A percentile compares a stretch with the other conserved stretches of the same genome.
Evolutionary conservation across 176 grass and related monocot genomes (phyloP).

Genomic region (Tuctoria greenei): DNA sequence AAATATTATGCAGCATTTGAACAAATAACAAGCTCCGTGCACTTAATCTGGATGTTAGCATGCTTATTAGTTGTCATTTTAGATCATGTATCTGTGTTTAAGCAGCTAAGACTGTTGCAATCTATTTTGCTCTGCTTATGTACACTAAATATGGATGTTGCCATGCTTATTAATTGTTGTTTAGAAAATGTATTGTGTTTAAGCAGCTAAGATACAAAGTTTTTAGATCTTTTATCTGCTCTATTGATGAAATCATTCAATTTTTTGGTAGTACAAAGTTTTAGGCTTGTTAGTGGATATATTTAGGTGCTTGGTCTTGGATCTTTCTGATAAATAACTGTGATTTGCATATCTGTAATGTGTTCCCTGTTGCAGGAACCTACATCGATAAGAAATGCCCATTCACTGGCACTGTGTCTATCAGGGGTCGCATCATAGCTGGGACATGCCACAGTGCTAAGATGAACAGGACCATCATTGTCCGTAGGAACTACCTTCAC

Average conservation of each 20-base stretch:
- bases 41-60: not conserved
- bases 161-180: not conserved
- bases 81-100: not conserved
- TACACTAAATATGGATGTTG: too few relatives aligned
- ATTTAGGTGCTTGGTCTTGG: not conserved
- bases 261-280: not conserved
- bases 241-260: not conserved
- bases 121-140: too few relatives aligned
- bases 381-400: conserved; percentile 51
- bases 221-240: not conserved
- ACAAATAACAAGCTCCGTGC: not conserved
- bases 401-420: conserved; percentile 45
- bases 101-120: not conserved
- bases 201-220: not conserved
- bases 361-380: conserved; percentile 15
- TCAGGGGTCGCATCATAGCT: conserved; percentile 43
- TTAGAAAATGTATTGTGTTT: not conserved
- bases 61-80: not conserved
- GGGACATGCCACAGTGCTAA: conserved; percentile 47
- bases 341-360: not conserved
- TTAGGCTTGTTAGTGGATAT: not conserved
- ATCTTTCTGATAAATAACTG: not conserved
- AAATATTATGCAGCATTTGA: not conserved
- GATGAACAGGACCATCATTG: conserved; percentile 41
- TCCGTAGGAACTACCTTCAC: conserved; percentile 46